Base-by-base conservation (phyloP, 768 basidiomycete genomes). In the Cyathus striatus region DNA sequence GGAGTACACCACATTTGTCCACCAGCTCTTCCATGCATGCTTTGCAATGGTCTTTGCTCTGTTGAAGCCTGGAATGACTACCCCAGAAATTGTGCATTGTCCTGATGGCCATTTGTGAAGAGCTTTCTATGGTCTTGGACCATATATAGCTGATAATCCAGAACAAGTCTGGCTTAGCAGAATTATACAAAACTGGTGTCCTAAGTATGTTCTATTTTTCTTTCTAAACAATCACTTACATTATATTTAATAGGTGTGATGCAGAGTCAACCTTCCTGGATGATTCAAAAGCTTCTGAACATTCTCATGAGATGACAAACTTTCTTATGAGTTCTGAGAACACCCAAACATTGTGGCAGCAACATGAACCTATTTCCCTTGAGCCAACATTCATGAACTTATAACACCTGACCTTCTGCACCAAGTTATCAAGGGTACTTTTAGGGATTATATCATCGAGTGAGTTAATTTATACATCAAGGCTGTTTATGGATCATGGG, bases 401-500 rank as follows among this genome's bases (percentile, higher is more conserved):
- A 26, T 68, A 0, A 38, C 61, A 10, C 62, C 66, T 2, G 63
- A 68, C 45, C 49, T 68, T 2, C 55, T 69, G 2, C 67, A 71
- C 45, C 66, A 70, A 48, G 20, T 72, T 3, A 67, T 70, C 51
- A 70, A 70, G 44, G 66, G 68, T 5, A 58, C 53, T 1, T 71
- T 70, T 50, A 70, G 68, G 41, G 68, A 69, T 37, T 67, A 70
- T 43, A 45, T 70, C 6, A 65, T 70, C 0, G 40, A 40, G 6
- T 71, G 64, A 64, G 52, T 60, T 0, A 6, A 66, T 38, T 42
- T 69, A 3, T 13, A 34, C 2, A 2, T 40, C 1, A 35, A 17
- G 4, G 41, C 60, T 44, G 44, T 49, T 1, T 34, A 49, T 14
- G 30, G n/a, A n/a, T n/a, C 48, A 18, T 18, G 23, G 10, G 58